Evolutionary conservation across 2,329 filamentous ascomycete species (phyloP), one percentile per base, ranked within the genome.

Genomic region (Pestalotiopsis sp.): DNA sequence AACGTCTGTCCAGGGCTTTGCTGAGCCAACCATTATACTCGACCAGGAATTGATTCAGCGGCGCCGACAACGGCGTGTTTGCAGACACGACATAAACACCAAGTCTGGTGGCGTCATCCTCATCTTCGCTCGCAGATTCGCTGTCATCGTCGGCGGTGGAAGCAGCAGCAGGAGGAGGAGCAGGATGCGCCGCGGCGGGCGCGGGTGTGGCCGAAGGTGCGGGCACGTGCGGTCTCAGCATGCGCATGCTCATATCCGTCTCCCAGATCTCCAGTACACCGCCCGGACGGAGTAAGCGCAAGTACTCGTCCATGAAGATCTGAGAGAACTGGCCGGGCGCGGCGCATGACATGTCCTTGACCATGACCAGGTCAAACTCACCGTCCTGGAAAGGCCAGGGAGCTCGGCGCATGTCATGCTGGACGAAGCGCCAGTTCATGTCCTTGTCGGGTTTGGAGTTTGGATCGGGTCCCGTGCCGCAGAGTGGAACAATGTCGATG

Each of bases 201-300:
- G n/a, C 20, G 20, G 45, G 17, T 9, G 45, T 20, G 56, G 75
- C 74, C 2, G 65, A 69, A 69, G 83, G 83, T 27, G 86, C 82
- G 2, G 91, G 90, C 2, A 92, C 89, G 77, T 96, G 93, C 2
- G 93, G 93, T 65, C 93, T 86, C 36, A 98, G 85, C 79, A 94
- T 95, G 73, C 95, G 92, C 72, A 97, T 89, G 13, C 91, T 88
- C 77, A 94, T 90, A 80, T 98, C 95, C 4, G 92, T 92, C 72
- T 97, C 95, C 95, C 95, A 98, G 17, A 97, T 86, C 78, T 98
- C 95, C 31, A 98, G 76, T 2, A 90, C 89, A 4, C 95, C 95
- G 17, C 93, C 94, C 0, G 92, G 91, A 72, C 87, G 90, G 45
- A 97, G 83, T 13, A 97, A 82, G 20, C 95, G 92, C 60, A 95